Evolutionary conservation across 2,329 filamentous ascomycete genomes (phyloP), one percentile per base, ranked within the genome.

Genomic region (Colletotrichum tabaci): DNA sequence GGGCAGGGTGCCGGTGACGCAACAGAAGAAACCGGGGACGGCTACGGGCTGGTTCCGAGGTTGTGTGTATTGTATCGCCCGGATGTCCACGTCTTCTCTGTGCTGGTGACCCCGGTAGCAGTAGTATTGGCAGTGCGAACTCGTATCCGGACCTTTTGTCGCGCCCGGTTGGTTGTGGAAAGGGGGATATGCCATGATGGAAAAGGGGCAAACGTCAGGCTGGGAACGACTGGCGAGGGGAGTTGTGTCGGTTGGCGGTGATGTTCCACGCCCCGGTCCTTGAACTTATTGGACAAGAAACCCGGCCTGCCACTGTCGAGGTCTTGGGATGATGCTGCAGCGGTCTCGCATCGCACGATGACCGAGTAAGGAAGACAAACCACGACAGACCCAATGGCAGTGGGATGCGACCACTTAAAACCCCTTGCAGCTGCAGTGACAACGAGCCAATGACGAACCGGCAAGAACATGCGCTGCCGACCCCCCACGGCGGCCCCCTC

Each of bases 401-500:
- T 15, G 40, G 26, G 52, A 44, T 73, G 68, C 71, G 68, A 73
- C 40, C 71, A 72, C 71, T 73, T 72, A 71, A 68, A 67, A 49
- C 67, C 68, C 46, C 71, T 61, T 67, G 71, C 47, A 70, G 61
- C 35, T 47, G 56, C 44, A 58, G 56, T 46, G 52, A 61, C 44
- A 23, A 58, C 21, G 35, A 49, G 46, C 71, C 67, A 67, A 72
- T 63, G 26, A 47, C 15, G 23, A 15, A 16, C 21, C 42, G 18
- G 40, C 1, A 21, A 56, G 30, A 26, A 58, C 67, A 60, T 58
- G 40, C 71, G 55, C 40, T 26, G 18, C 21, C 58, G 23, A 42
- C 47, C 53, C 13, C 35, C 40, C 44, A n/a, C 23, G n/a, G 47
- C 44, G 21, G 26, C 50, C n/a, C 10, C 15, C 15, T 35, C 15